phyloP scores from a whole-genome alignment of 495 filamentous ascomycete genomes.

The Rusavskia elegans region DNA sequence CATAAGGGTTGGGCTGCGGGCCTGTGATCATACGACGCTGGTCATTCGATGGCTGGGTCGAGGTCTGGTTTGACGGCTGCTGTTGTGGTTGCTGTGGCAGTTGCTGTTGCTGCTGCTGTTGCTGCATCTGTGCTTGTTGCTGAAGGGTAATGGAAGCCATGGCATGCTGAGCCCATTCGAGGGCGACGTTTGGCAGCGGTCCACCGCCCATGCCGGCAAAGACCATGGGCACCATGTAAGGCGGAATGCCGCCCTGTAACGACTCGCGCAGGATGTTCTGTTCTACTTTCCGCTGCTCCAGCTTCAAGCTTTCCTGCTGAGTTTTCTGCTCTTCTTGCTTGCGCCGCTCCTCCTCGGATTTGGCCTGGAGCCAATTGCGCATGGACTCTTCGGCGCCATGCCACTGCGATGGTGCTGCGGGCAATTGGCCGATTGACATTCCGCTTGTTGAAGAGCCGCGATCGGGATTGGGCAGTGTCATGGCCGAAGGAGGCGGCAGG shows the following conservation, averaged over 20 bases:
- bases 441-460: constrained; percentile 20
- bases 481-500: constrained; percentile 23
- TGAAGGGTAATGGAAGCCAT: constrained; percentile 28
- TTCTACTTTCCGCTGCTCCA: constrained; percentile 76
- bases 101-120: constrained; percentile 34
- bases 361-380: constrained; percentile 68
- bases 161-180: constrained; percentile 66
- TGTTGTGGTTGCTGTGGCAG: constrained; percentile 25
- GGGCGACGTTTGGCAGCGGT: constrained; percentile 37
- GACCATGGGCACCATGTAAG: constrained; percentile 73
- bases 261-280: constrained; percentile 73
- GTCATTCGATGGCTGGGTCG: constrained; percentile 20
- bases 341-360: constrained; percentile 69
- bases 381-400: constrained; percentile 64
- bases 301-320: constrained; percentile 53
- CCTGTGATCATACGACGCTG: constrained; percentile 15
- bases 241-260: constrained; percentile 64
- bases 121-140: constrained; percentile 29
- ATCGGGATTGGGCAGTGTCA: constrained; percentile 22
- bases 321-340: constrained; percentile 83
- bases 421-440: constrained; percentile 38
- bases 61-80: constrained; percentile 15
- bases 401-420: constrained; percentile 55
- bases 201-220: constrained; percentile 69
- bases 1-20: constrained; percentile 23